These are phyloP conservation scores for Mucor plumbeus DNA, from an alignment of 371 early-diverging fungal genomes.

Conservation along the genomic window DNA sequence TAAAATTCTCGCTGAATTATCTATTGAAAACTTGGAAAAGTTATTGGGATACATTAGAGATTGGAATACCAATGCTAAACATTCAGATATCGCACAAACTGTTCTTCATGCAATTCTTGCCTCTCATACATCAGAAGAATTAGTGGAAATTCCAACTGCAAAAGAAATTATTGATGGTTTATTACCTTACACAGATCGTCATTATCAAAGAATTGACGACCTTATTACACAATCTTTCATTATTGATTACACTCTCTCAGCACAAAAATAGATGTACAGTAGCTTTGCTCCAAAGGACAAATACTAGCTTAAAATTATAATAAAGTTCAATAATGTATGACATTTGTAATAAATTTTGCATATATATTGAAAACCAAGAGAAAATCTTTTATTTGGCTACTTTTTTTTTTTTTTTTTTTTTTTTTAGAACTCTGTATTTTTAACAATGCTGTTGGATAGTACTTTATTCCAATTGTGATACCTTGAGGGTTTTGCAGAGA, in stretches of 20 bases:
- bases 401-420: no score
- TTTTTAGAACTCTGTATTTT: no score
- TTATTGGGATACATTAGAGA: conserved; percentile 85
- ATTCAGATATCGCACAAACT: conserved; percentile 81
- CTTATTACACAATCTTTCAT: conserved; percentile 87
- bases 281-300: background rate
- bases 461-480: no score
- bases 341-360: no score
- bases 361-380: no score
- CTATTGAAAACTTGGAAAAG: conserved; percentile 69
- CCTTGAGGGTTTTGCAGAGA: no score
- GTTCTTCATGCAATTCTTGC: conserved; percentile 80
- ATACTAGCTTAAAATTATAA: no score
- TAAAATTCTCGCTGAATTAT: conserved; percentile 63
- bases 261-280: conserved; percentile 42
- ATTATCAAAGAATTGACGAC: conserved; percentile 82
- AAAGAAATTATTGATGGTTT: conserved; percentile 85
- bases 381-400: no score
- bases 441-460: no score
- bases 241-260: conserved; percentile 86
- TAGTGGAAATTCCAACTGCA: conserved; percentile 75
- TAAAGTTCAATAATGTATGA: no score
- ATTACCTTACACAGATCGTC: conserved; percentile 92
- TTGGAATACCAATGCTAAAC: conserved; percentile 94
- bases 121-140: conserved; percentile 62